These are phyloP conservation scores for Metschnikowia picachoensis DNA, from an alignment of 805 yeast species.

Conservation along the genomic window DNA sequence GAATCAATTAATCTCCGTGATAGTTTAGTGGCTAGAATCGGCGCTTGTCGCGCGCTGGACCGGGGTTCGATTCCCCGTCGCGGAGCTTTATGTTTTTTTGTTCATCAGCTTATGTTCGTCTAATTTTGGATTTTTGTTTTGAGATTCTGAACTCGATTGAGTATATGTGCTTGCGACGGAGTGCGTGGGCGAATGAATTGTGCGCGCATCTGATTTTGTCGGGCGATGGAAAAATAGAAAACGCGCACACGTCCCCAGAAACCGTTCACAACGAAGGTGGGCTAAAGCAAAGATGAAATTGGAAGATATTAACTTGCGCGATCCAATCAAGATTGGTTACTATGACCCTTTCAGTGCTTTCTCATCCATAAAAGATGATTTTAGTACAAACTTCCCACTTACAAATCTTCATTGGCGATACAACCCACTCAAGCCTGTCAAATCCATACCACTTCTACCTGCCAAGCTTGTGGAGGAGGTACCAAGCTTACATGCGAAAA, in stretches of 20 bases:
- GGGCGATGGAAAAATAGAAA: too few relatives aligned
- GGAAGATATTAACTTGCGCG: conserved; percentile 14
- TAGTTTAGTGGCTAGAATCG: conserved; percentile 23
- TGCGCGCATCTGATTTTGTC: too few relatives aligned
- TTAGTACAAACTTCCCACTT: conserved; percentile 49
- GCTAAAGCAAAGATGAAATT: conserved; percentile 7
- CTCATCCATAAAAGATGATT: conserved; percentile 39
- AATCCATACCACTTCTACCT: conserved; percentile 60
- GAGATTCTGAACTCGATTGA: not conserved
- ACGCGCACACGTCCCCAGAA: not conserved
- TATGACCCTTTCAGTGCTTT: conserved; percentile 72
- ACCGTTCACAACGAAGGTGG: not conserved
- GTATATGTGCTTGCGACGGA: not conserved
- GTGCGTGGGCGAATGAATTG: too few relatives aligned
- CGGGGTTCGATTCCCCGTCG: conserved; percentile 25
- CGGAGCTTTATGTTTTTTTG: conserved; percentile 22
- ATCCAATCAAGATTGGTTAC: conserved; percentile 45
- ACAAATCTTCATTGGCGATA: conserved; percentile 69
- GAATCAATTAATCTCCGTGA: conserved; percentile 17
- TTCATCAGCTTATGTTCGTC: conserved; percentile 15
- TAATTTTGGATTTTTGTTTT: conserved; percentile 15
- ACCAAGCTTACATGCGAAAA: conserved; percentile 28
- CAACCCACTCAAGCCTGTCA: conserved; percentile 46
- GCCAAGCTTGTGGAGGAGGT: conserved; percentile 56
- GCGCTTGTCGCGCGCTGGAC: conserved; percentile 24